Evolutionary conservation across 768 basidiomycete species (phyloP).

Genomic region (Lentinula edodes): DNA sequence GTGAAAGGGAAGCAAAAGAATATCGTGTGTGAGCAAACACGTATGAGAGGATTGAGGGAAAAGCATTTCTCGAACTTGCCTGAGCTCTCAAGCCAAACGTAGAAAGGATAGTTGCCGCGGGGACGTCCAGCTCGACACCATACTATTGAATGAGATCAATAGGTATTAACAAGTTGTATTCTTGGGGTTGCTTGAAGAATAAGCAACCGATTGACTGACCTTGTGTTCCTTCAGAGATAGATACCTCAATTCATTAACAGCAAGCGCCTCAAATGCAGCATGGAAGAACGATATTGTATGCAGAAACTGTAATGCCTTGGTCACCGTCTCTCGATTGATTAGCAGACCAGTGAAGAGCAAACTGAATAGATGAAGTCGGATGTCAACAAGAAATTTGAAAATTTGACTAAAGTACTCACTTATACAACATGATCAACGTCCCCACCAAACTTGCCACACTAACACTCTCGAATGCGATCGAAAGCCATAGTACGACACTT

Average conservation of each 20-base stretch:
- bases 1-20: neutral
- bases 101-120: conserved; percentile 91
- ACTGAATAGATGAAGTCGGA: conserved; percentile 32
- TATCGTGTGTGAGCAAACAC: neutral
- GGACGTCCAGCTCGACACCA: conserved; percentile 94
- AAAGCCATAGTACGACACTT: conserved; percentile 84
- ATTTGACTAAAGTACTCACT: conserved; percentile 49
- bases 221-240: conserved; percentile 88
- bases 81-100: conserved; percentile 90
- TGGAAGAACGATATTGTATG: conserved; percentile 97
- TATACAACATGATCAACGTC: conserved; percentile 95
- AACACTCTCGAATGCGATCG: conserved; percentile 81
- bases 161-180: neutral
- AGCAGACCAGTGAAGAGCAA: conserved; percentile 92
- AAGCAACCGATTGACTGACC: conserved; percentile 30
- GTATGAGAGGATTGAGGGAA: no score
- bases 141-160: conserved; percentile 48
- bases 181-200: neutral
- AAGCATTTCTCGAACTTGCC: conserved; percentile 24
- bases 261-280: conserved; percentile 93
- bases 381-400: neutral
- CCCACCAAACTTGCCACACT: conserved; percentile 93
- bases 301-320: conserved; percentile 71
- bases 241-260: conserved; percentile 97
- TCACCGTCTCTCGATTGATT: conserved; percentile 88